Evolutionary conservation across 768 basidiomycete species (phyloP), one percentile per base, ranked within the genome.

Genomic region (Tricholomella constricta): DNA sequence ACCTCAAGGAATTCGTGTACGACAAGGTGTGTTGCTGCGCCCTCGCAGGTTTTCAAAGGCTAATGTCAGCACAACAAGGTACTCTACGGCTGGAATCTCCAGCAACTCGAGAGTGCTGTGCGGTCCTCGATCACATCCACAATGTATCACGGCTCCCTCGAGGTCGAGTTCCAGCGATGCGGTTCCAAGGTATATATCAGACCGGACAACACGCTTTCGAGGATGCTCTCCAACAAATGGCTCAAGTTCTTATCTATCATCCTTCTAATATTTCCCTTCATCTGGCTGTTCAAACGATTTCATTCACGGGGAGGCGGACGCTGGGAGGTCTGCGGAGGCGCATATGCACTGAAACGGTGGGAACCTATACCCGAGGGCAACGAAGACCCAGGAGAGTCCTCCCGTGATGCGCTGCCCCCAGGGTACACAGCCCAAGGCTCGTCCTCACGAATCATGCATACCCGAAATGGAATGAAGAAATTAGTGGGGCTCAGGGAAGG

Each of bases 211-310:
- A 60, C 59, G 40, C 73, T 93, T 53, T 84, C 89, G 5, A 77
- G 86, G 41, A 77, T 80, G 57, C 79, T 91, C 36, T 86, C 85
- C 23, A 85, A 84, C 58, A 78, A 76, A 55, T 91, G 86, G 83
- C 68, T 92, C 62, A 85, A 83, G 58, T 76, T 88, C 59, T 63
- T 93, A 11, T 76, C 85, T 19, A 83, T 85, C 61, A 72, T 92
- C 51, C 75, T 85, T 11, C 67, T 91, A 53, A 76, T 94, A 52
- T 93, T 83, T 63, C 91, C 90, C 0, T 84, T 91, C 66, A 78
- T 93, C 56, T 93, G 89, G 90, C 68, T 93, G 3, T 91, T 82
- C 69, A 83, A 84, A 65, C 81, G 84, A 4, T 87, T 88, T 68
- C 78, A 85, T 59, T 62, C 73, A 5, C 72, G 69, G 0, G 89